Evolutionary conservation across 306 rosid species (phyloP), one percentile per base, ranked within the genome.

Genomic region (Lupinus albus): DNA sequence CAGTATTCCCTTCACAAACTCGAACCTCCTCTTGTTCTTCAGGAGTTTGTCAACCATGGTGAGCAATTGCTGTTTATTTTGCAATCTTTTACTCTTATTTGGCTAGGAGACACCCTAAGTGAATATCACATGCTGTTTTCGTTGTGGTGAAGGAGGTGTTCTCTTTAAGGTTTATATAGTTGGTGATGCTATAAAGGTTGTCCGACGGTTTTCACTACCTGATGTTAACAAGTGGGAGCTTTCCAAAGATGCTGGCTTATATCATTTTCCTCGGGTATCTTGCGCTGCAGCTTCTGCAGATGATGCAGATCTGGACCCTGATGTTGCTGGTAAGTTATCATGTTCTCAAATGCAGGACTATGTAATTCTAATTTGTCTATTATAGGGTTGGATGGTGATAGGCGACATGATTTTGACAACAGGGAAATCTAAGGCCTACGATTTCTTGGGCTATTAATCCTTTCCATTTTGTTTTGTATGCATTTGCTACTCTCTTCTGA

Each of bases 281-380:
- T 82, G 91, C 78, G 97, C 97, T 80, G 91, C 97, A 25, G 97
- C 96, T 68, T 91, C 94, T 56, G 97, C 97, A 56, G 97, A 91
- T 77, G 96, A 86, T 75, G 97, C 97, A 6, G 94, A 88, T 82
- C 81, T 91, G 73, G 97, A 91, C 71, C 97, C 97, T 49, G 59
- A 42, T 72, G 74, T 91, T 57, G 96, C 86, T 73, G 97, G 97
- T 88, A 54, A 80, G 85, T 76, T 61, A 57, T 74, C 55, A 3
- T 32, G 64, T 69, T 69, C 39, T 13, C 7, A 6, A 25, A 61
- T 68, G 54, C 41, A 15, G 18, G 28, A 25, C 3, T 25, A 25
- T 25, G 3, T 25, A 25, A 25, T 25, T 39, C 11, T 25, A 15
- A 48, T 60, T 60, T 67, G 38, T 61, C 70, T 44, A 25, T 38